phyloP scores from a whole-genome alignment of 2,329 filamentous ascomycete species.

The Colletotrichum spaethianum region DNA sequence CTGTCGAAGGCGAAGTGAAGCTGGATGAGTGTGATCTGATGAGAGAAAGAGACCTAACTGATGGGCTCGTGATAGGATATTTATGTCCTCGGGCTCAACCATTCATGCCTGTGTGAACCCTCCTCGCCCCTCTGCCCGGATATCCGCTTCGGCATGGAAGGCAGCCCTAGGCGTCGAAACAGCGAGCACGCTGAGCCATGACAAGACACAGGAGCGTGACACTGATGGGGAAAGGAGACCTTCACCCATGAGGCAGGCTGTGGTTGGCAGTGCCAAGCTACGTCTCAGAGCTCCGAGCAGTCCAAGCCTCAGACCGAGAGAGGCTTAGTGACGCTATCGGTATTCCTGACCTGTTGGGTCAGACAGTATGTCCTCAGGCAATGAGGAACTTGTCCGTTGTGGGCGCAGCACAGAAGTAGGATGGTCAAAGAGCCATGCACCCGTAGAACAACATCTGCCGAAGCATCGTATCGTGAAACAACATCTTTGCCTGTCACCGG shows the following conservation, averaged over 20 bases:
- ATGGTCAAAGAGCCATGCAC: slow-evolving; percentile 36
- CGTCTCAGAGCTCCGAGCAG: slow-evolving; percentile 38
- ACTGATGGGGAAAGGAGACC: slow-evolving; percentile 21
- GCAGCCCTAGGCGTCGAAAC: slow-evolving; percentile 29
- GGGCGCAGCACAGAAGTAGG: slow-evolving; percentile 26
- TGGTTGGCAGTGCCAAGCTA: slow-evolving; percentile 37
- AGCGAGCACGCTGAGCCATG: slow-evolving; percentile 27
- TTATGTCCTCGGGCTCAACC: slow-evolving; percentile 31
- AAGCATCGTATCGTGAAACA: slow-evolving; percentile 40
- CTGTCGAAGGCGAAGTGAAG: slow-evolving; percentile 42
- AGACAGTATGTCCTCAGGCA: background rate
- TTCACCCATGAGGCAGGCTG: slow-evolving; percentile 24
- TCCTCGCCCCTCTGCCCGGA: slow-evolving; percentile 19
- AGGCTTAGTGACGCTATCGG: slow-evolving; percentile 36
- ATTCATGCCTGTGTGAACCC: slow-evolving; percentile 27
- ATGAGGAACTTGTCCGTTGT: slow-evolving; percentile 16
- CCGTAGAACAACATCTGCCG: slow-evolving; percentile 9
- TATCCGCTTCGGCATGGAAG: slow-evolving; percentile 32
- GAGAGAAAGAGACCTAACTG: slow-evolving; percentile 12
- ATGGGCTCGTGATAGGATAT: slow-evolving; percentile 41
- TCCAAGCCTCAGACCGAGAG: slow-evolving; percentile 38
- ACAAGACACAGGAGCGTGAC: slow-evolving; percentile 21
- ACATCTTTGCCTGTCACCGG: slow-evolving; percentile 28
- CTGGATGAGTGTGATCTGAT: slow-evolving; percentile 34
- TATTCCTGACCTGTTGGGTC: slow-evolving; percentile 3